Percentiles rank a stretch among this genome's conserved stretches.
Conservation (phyloP, 2,329 filamentous ascomycete species). For the Penicillium sp. region DNA sequence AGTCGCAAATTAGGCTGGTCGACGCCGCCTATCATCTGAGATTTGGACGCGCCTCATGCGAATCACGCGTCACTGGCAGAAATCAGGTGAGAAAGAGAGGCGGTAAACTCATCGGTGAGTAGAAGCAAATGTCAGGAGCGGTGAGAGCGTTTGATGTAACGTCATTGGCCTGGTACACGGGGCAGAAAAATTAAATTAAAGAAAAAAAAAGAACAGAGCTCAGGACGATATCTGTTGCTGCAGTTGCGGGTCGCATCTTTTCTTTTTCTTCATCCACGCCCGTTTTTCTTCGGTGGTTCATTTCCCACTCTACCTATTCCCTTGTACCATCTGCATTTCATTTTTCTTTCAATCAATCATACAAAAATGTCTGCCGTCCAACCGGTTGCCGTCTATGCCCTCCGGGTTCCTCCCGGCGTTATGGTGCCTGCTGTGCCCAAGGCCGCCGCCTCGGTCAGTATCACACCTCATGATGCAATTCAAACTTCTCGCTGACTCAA, state of each 20-base stretch:
- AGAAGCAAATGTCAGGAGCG: slow-evolving; percentile 21
- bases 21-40: background rate
- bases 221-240: slow-evolving; percentile 20
- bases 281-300: slow-evolving; percentile 28
- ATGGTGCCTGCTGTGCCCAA: slow-evolving; percentile 78
- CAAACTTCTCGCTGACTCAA: slow-evolving; percentile 13
- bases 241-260: slow-evolving; percentile 29
- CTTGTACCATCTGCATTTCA: slow-evolving; percentile 16
- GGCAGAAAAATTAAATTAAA: slow-evolving; percentile 29
- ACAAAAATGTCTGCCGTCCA: slow-evolving; percentile 52
- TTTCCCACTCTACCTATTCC: slow-evolving; percentile 27
- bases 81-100: slow-evolving; percentile 11
- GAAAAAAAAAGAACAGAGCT: slow-evolving; percentile 28
- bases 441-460: slow-evolving; percentile 80
- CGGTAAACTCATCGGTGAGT: slow-evolving; percentile 24
- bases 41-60: slow-evolving; percentile 9
- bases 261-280: slow-evolving; percentile 31
- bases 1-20: background rate
- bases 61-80: slow-evolving; percentile 26
- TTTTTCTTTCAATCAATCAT: slow-evolving; percentile 9
- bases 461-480: slow-evolving; percentile 2
- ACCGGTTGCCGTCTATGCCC: slow-evolving; percentile 84
- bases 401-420: slow-evolving; percentile 84
- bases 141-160: slow-evolving; percentile 11
- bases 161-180: slow-evolving; percentile 23